Percentiles rank a stretch among this genome's conserved stretches.
Evolutionary conservation across 306 rosid genomes (phyloP).

Genomic region (Quercus bicolor): DNA sequence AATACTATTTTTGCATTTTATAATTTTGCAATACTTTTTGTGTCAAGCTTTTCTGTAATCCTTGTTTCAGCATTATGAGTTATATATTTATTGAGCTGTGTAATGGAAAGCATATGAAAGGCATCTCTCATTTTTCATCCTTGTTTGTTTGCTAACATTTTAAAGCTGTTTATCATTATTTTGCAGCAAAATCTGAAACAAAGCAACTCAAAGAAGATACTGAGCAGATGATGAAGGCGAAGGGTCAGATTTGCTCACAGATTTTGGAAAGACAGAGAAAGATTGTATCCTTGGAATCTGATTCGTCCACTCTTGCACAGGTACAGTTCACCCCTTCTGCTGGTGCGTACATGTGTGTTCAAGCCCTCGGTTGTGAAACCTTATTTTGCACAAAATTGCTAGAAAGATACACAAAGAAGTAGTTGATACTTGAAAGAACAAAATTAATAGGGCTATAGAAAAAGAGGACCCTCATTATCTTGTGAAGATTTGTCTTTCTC

Average conservation of each 20-base stretch:
- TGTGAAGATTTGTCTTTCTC: background rate
- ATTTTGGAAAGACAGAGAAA: slow-evolving; percentile 63
- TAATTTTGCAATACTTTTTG: background rate
- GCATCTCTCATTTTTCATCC: background rate
- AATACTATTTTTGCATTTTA: background rate
- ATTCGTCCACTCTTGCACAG: slow-evolving; percentile 66
- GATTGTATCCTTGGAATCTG: slow-evolving; percentile 51
- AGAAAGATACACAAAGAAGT: background rate
- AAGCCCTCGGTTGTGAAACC: too few relatives aligned
- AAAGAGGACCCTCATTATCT: background rate
- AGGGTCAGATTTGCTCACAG: slow-evolving; percentile 71
- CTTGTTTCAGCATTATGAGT: background rate
- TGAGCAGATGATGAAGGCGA: slow-evolving; percentile 45
- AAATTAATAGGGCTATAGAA: background rate
- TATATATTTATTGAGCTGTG: background rate
- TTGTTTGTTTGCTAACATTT: background rate
- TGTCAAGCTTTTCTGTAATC: background rate
- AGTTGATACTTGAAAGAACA: background rate
- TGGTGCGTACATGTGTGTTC: background rate
- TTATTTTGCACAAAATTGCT: background rate
- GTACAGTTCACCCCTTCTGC: slow-evolving; percentile 38
- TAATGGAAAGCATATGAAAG: too few relatives aligned
- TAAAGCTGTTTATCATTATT: background rate
- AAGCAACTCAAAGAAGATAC: slow-evolving; percentile 41
- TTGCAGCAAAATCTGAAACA: slow-evolving; percentile 58